A percentile compares a stretch with the other conserved stretches of the same genome.
phyloP scores from a whole-genome alignment of 306 rosid genomes.

The Glycyrrhiza uralensis region DNA sequence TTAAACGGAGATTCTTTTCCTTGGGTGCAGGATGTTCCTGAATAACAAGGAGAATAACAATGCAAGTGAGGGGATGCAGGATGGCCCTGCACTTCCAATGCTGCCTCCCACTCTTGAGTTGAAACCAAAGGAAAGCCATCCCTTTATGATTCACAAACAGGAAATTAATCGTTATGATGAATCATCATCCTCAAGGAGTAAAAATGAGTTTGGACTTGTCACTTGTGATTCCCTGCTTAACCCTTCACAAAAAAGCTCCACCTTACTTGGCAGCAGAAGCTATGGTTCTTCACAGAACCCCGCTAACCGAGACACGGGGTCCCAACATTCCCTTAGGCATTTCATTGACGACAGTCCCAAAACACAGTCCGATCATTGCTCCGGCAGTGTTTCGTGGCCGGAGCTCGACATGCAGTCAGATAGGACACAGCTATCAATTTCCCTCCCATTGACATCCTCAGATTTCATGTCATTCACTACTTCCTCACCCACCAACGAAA shows the following conservation, averaged over 20 bases:
- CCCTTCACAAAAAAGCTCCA: constrained; percentile 55
- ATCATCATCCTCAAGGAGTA: constrained; percentile 49
- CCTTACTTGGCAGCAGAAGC: constrained; percentile 29
- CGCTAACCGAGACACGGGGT: constrained; percentile 22
- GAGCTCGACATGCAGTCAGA: constrained; percentile 51
- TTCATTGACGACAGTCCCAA: constrained; percentile 79
- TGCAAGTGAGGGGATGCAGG: constrained; percentile 46
- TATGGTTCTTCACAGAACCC: constrained; percentile 39
- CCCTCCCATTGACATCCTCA: constrained; percentile 53
- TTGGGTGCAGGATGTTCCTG: constrained; percentile 57
- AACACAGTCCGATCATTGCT: constrained; percentile 34
- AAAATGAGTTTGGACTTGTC: constrained; percentile 61
- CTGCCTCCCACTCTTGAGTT: constrained; percentile 53
- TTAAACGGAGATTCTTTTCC: background rate
- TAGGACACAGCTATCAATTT: constrained; percentile 70
- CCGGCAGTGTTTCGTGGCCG: constrained; percentile 42
- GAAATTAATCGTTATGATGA: constrained; percentile 50
- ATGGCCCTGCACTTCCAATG: constrained; percentile 48
- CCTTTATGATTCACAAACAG: constrained; percentile 46
- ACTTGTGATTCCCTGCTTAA: constrained; percentile 64
- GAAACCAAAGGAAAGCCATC: constrained; percentile 39
- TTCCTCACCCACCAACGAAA: constrained; percentile 56
- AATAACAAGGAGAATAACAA: constrained; percentile 43
- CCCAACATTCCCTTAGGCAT: constrained; percentile 63
- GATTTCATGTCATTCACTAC: constrained; percentile 49